phyloP scores from a whole-genome alignment of 2,329 filamentous ascomycete species.

The Neocucurbitaria cava region DNA sequence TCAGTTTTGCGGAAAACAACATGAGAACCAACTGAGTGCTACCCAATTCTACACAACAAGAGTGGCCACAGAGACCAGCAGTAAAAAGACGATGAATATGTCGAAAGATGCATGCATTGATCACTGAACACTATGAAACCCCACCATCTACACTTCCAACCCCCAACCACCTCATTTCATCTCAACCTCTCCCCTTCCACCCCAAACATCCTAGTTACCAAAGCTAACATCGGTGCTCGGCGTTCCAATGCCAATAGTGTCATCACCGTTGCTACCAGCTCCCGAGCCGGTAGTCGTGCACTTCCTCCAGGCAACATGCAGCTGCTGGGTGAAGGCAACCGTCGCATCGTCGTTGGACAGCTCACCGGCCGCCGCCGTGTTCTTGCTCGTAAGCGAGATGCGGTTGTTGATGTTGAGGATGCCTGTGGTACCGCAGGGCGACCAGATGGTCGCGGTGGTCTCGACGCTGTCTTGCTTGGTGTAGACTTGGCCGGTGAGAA shows the following conservation, averaged over 20 bases:
- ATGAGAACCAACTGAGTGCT: background rate
- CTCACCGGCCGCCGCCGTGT: conserved; percentile 32
- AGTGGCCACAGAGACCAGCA: background rate
- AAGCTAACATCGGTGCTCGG: conserved; percentile 26
- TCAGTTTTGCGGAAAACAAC: no score
- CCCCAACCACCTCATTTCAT: no score
- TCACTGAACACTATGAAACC: background rate
- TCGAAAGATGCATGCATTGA: background rate
- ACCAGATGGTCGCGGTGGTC: conserved; percentile 44
- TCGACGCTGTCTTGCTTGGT: conserved; percentile 53
- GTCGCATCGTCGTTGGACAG: conserved; percentile 45
- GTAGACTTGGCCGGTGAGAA: conserved; percentile 52
- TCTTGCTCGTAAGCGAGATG: conserved; percentile 32
- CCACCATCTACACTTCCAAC: background rate
- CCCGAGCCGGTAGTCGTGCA: conserved; percentile 30
- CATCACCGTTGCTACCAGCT: conserved; percentile 15
- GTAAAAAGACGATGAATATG: no score
- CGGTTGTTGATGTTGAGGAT: conserved; percentile 46
- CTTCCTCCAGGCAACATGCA: conserved; percentile 42
- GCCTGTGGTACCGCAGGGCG: conserved; percentile 41
- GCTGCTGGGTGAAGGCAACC: conserved; percentile 44
- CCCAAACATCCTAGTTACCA: conserved; percentile 9
- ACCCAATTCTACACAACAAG: background rate
- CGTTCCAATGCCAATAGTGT: conserved; percentile 34
- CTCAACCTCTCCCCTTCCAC: background rate